These are phyloP conservation scores for Ricinus communis DNA, from an alignment of 345 rosid genomes.

Conservation along the genomic window DNA sequence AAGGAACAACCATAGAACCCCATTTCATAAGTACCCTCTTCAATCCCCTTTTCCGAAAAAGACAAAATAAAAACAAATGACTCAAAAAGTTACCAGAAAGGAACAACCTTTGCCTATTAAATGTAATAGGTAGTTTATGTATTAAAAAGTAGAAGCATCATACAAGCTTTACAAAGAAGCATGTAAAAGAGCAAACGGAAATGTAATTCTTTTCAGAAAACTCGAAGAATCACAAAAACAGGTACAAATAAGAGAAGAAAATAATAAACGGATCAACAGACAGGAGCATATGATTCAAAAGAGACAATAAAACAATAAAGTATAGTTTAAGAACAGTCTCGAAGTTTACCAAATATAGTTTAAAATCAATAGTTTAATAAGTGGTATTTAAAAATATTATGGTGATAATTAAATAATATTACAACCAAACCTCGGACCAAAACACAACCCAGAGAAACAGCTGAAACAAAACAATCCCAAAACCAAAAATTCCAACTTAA, in stretches of 20 bases:
- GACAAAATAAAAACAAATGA: background rate
- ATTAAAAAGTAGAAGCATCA: too few relatives aligned
- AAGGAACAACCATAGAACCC: background rate
- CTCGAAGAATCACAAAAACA: background rate
- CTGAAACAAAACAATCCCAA: background rate
- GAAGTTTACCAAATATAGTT: background rate
- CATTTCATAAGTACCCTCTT: background rate
- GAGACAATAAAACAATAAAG: background rate
- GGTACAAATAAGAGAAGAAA: background rate
- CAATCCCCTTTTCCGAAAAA: background rate
- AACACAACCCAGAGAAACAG: conserved; percentile 11
- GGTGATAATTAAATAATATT: background rate
- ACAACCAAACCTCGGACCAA: background rate
- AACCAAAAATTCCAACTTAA: background rate
- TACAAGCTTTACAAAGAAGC: background rate
- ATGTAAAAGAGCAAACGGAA: too few relatives aligned
- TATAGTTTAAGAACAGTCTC: conserved; percentile 5
- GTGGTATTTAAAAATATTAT: background rate
- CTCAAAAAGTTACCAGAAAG: background rate
- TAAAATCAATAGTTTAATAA: background rate
- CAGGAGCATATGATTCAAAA: background rate
- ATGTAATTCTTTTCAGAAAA: background rate
- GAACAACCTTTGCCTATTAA: background rate
- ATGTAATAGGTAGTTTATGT: background rate
- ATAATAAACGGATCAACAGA: background rate